These are phyloP conservation scores for Funneliformis mosseae DNA, from an alignment of 192 early-diverging fungal species.

Conservation along the genomic window DNA sequence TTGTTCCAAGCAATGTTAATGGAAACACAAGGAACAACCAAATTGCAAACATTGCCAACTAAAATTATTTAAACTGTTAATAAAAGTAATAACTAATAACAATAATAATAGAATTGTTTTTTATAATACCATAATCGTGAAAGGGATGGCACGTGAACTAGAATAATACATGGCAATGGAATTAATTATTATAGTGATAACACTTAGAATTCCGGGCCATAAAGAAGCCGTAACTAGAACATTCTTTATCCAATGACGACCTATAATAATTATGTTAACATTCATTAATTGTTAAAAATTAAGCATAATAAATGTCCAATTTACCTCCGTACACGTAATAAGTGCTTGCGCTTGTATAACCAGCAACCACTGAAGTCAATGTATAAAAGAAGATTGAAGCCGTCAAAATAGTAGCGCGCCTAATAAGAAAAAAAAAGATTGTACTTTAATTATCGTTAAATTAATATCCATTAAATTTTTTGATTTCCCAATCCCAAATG, in stretches of 20 bases:
- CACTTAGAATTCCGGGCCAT: constrained; percentile 64
- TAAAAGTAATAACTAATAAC: neutral
- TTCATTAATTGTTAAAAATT: neutral
- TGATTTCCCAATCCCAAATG: neutral
- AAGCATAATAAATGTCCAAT: neutral
- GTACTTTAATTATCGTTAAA: neutral
- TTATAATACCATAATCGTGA: constrained; percentile 62
- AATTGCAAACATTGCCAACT: constrained; percentile 69
- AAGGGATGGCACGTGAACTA: constrained; percentile 79
- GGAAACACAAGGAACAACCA: constrained; percentile 74
- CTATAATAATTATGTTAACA: constrained; percentile 33
- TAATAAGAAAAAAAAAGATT: neutral
- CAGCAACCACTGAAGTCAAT: constrained; percentile 66
- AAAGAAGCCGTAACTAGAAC: constrained; percentile 68
- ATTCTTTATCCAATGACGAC: constrained; percentile 66
- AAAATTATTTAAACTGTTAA: neutral
- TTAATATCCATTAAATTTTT: neutral
- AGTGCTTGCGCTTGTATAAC: constrained; percentile 67
- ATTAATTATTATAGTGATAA: constrained; percentile 64
- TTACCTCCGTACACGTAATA: constrained; percentile 68
- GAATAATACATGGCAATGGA: constrained; percentile 70
- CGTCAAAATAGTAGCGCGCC: constrained; percentile 72
- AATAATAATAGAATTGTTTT: neutral
- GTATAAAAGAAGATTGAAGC: constrained; percentile 81
- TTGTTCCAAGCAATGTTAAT: constrained; percentile 69